Evolutionary conservation across 2,329 filamentous ascomycete genomes (phyloP), one percentile per base, ranked within the genome.

Genomic region (Fusarium vanettenii): DNA sequence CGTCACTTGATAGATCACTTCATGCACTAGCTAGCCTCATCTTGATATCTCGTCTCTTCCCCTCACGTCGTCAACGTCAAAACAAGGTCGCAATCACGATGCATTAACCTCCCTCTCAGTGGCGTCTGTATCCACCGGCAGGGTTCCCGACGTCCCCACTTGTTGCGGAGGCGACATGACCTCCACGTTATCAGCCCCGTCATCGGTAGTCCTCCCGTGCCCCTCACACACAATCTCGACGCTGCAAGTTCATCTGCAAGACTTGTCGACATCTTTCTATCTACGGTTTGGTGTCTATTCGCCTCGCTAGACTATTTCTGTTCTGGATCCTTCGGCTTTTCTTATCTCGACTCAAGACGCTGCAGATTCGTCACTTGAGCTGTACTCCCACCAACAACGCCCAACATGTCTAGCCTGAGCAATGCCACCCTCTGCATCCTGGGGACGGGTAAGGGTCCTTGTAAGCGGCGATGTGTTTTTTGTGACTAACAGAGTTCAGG

Each of bases 401-500:
- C n/a, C 59, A 70, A 56, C 35, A 79, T 79, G 77, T 45, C 70
- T n/a, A 45, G 55, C 9, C 31, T 66, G 4, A 60, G 65, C 59
- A 74, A 76, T 67, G 66, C 71, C 22, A 78, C 76, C 33, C 71
- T 79, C n/a, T 79, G 77, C 16, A 73, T 79, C 56, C 31, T 79
- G 18, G 78, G 78, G 10, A 77, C 73, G 5, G 78, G 78, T 76
- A 70, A 7, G 67, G 8, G 4, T 27, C 14, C 2, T 27, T 9
- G 6, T 5, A 27, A 57, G 1, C 18, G 22, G 14, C 0, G 2
- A 1, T 16, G 7, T 1, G 6, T 20, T 20, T 13, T 7, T 22
- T 8, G 9, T 33, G 4, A 55, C 59, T 22, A 9, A 25, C 13
- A 16, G 5, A 10, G 6, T 0, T 22, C 8, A 82, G 81, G 81